These are phyloP conservation scores for Solanum okadae DNA, from an alignment of 257 asterid genomes.

Conservation along the genomic window DNA sequence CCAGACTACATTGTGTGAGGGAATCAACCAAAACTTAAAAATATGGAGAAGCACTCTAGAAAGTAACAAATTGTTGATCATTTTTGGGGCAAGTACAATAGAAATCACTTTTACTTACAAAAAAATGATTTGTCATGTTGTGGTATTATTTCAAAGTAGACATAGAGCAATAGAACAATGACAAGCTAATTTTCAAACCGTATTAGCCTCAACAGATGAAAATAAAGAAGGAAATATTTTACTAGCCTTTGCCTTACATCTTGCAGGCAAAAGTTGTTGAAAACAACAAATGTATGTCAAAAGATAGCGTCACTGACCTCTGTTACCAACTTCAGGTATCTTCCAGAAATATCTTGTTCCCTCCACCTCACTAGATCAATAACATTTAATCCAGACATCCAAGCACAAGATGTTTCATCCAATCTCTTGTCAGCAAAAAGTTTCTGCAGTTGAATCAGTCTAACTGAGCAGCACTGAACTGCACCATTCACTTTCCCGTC, in stretches of 20 bases:
- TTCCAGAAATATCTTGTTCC: conserved; percentile 49
- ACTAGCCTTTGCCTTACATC: neutral
- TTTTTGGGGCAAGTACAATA: neutral
- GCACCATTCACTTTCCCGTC: conserved; percentile 90
- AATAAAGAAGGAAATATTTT: neutral
- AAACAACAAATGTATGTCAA: neutral
- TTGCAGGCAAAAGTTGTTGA: neutral
- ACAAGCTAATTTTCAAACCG: neutral
- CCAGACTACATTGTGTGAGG: neutral
- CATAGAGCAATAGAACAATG: neutral
- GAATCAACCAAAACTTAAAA: neutral
- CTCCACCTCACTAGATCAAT: conserved; percentile 78
- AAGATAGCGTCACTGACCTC: conserved; percentile 52
- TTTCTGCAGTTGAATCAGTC: conserved; percentile 49
- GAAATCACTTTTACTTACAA: neutral
- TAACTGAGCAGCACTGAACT: conserved; percentile 54
- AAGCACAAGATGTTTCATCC: conserved; percentile 63
- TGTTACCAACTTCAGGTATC: conserved; percentile 45
- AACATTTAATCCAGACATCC: conserved; percentile 87
- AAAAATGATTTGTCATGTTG: neutral
- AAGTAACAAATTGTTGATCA: neutral
- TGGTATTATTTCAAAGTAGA: neutral
- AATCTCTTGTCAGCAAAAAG: conserved; percentile 34
- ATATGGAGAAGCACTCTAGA: neutral
- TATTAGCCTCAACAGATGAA: neutral